These are phyloP conservation scores for Phytophthora colocasiae DNA, from an alignment of 352 stramenopile genomes.

Conservation along the genomic window DNA sequence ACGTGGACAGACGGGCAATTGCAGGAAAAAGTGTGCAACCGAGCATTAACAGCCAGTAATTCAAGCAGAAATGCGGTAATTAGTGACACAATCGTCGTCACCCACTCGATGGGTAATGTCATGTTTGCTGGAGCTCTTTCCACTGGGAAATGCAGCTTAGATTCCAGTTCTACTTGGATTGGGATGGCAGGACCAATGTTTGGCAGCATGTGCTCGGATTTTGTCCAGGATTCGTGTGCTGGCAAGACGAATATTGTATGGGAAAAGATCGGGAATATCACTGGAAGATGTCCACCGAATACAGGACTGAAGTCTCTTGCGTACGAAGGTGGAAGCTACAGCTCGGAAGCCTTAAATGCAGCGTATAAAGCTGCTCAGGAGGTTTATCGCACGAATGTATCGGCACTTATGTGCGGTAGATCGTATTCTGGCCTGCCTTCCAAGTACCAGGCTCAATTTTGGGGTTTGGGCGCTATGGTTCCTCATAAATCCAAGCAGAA, in stretches of 20 bases:
- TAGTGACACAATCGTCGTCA: slow-evolving; percentile 21
- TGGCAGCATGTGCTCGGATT: slow-evolving; percentile 27
- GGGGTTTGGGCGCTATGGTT: slow-evolving; percentile 13
- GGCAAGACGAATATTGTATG: slow-evolving; percentile 11
- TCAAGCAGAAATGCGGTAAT: slow-evolving; percentile 10
- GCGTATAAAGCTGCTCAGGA: slow-evolving; percentile 31
- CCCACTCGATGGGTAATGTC: slow-evolving; percentile 26
- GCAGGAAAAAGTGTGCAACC: slow-evolving; percentile 24
- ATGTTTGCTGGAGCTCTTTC: slow-evolving; percentile 27
- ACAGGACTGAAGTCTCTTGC: slow-evolving; percentile 26
- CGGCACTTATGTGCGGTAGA: slow-evolving; percentile 34
- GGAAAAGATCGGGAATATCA: slow-evolving; percentile 13
- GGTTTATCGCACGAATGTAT: slow-evolving; percentile 33
- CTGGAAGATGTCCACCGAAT: slow-evolving; percentile 11
- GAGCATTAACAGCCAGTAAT: slow-evolving; percentile 15
- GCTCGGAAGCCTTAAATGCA: slow-evolving; percentile 3
- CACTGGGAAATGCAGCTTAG: slow-evolving; percentile 23
- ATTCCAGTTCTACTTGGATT: slow-evolving; percentile 36
- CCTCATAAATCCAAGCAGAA: slow-evolving; percentile 29
- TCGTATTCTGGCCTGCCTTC: slow-evolving; percentile 28
- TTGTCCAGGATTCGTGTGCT: slow-evolving; percentile 15
- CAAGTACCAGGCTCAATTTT: slow-evolving; percentile 14
- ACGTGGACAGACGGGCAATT: not conserved
- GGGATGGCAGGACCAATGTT: slow-evolving; percentile 30
- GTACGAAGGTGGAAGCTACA: slow-evolving; percentile 33